phyloP scores from a whole-genome alignment of 345 rosid species.

The Streptanthus diversifolius region DNA sequence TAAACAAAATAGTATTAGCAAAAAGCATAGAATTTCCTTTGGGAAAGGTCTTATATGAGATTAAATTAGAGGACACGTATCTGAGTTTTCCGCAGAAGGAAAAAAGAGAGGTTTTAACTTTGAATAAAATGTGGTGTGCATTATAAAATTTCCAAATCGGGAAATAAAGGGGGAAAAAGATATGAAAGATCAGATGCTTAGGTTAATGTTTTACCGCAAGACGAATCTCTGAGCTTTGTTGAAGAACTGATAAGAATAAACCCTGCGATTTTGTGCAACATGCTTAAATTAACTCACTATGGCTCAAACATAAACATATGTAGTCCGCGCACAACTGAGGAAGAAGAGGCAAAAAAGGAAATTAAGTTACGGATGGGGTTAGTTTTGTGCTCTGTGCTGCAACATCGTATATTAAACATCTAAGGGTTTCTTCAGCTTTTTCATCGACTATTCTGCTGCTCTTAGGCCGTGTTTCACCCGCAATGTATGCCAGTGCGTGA shows the following conservation, averaged over 20 bases:
- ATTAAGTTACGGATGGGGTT: conserved; percentile 66
- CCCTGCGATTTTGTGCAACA: conserved; percentile 48
- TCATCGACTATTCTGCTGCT: conserved; percentile 43
- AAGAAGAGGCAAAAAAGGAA: not conserved
- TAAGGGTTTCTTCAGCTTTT: conserved; percentile 75
- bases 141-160: not conserved
- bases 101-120: not conserved
- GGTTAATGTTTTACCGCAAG: conserved; percentile 50
- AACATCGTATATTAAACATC: conserved; percentile 60
- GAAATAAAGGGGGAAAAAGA: not conserved
- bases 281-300: conserved; percentile 12
- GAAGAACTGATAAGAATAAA: conserved; percentile 66
- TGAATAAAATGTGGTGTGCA: not conserved
- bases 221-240: conserved; percentile 72
- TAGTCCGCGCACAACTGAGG: not conserved
- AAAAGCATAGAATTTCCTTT: not conserved
- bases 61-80: not conserved
- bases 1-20: not conserved
- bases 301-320: not conserved
- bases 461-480: conserved; percentile 64
- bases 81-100: not conserved
- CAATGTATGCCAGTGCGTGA: conserved; percentile 71
- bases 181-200: not conserved
- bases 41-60: not conserved
- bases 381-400: conserved; percentile 75